Percentiles rank a stretch among this genome's conserved stretches.
These are phyloP conservation scores for Cystobasidium tubakii DNA, from an alignment of 768 basidiomycete species.

Conservation along the genomic window DNA sequence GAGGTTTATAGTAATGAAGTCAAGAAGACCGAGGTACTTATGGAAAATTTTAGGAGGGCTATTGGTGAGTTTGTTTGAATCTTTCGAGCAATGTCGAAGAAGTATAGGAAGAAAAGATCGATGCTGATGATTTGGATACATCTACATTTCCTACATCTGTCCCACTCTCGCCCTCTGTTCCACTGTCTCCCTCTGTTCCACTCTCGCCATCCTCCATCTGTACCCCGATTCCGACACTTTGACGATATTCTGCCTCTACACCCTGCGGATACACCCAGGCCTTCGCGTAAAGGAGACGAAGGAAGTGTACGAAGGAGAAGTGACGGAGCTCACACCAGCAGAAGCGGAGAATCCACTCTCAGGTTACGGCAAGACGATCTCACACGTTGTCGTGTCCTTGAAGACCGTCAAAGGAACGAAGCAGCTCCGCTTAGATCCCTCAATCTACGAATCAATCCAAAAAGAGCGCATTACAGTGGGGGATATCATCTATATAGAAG, in stretches of 20 bases:
- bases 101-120: not conserved
- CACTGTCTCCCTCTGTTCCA: too few species aligned
- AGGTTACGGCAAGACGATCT: constrained; percentile 96
- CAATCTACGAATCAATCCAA: constrained; percentile 91
- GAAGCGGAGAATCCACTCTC: constrained; percentile 96
- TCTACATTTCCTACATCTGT: too few species aligned
- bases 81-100: too few species aligned
- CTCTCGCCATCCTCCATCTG: too few species aligned
- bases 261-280: constrained; percentile 56
- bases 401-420: constrained; percentile 93
- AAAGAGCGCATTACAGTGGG: constrained; percentile 96
- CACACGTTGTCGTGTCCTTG: constrained; percentile 92
- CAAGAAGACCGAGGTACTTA: constrained; percentile 97
- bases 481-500: constrained; percentile 93
- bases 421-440: constrained; percentile 85
- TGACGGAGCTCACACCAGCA: constrained; percentile 90
- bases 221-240: too few species aligned
- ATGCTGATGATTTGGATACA: not conserved
- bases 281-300: constrained; percentile 98
- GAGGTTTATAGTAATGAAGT: constrained; percentile 96
- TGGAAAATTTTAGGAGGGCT: constrained; percentile 86
- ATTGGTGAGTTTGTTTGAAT: constrained; percentile 63
- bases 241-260: too few species aligned
- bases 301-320: constrained; percentile 96
- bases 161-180: not conserved